Base-by-base conservation (phyloP, 371 early-diverging fungal species). In the Mortierella sp. region DNA sequence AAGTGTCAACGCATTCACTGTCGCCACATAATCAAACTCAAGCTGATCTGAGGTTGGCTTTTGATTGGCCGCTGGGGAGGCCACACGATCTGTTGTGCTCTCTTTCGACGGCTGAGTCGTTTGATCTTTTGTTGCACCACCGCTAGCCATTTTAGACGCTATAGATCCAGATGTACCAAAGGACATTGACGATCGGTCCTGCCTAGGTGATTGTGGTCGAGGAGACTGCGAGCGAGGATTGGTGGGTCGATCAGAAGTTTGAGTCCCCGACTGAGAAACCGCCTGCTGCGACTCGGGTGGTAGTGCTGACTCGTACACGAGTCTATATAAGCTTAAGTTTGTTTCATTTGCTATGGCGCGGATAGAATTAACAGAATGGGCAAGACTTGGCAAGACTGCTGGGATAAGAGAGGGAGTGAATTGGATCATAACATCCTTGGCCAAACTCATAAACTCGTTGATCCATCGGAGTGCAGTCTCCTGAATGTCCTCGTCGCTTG, bases 381-480 rank as follows among this genome's bases (percentile, higher is more conserved):
- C 91, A 5, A 96, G 85, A 11, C 89, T 89, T 5, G 97, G 97
- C 22, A 98, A 80, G 22, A 96, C 90, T 0, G 95, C 91, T 7
- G 86, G 88, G 36, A 97, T 88, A 6, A 97, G 87, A 41, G 86
- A 77, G 1, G 97, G 94, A 22, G 93, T 91, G 69, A 89, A 92
- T 11, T 91, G 89, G 33, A 97, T 88, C 70, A 97, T 92, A 9
- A 92, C 88, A 21, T 92, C 89, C 53, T 92, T 90, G 19, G 95
- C 94, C 38, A 96, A 86, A 33, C 86, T 85, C 45, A 96, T 91
- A 71, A 98, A 95, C 74, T 94, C 94, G 71, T 91, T 89, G 59
- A 96, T 88, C 98, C 98, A 98, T 52, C 88, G 85, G 28, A 98
- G 84, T 0, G 97, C 96, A 0, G 92, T 95, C 48, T 83, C 90